Base-by-base conservation (phyloP, 257 asterid genomes). In the Echium plantagineum region DNA sequence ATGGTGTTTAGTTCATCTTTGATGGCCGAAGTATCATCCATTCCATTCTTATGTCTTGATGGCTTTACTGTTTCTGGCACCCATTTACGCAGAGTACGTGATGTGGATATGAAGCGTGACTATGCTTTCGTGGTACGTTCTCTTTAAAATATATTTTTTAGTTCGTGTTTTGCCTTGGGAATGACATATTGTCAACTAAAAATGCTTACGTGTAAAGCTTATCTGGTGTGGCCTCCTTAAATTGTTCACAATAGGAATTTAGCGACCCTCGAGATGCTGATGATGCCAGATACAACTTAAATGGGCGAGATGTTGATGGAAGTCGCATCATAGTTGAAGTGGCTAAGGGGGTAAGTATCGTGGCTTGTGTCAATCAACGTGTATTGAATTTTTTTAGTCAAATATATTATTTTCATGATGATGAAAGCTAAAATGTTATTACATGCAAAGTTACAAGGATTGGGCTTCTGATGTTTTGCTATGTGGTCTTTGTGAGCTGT, bases 21-120 rank as follows among this genome's bases (percentile, higher is more conserved):
- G 49, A 42, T 42, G 49, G 49, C 95, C 83, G 84, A 94, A 80
- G 83, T 94, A 85, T 80, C 84, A 89, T 80, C 73, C 95, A 84
- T 86, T 82, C 86, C 80, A 83, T 80, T 66, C 85, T 93, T 74
- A 82, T 84, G 66, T 94, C 76, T 89, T 74, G 96, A 91, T 87
- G 98, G 95, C 89, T 96, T 91, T 87, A 87, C 81, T 85, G 84
- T 91, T 91, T 90, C 85, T 90, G 97, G 96, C 81, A 86, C 85
- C 84, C 88, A 77, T 88, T 91, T 88, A 87, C 95, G 95, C 99
- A 93, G 99, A 93, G 96, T 93, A 80, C 96, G 97, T n/a, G 95
- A 89, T 69, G 99, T 93, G 96, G 97, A 93, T 77, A 86, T 93
- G 99, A 93, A 89, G 87, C 89, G 87, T 72, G 99, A 93, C 81